phyloP scores from a whole-genome alignment of 495 filamentous ascomycete species.

The Penicillium malachiteum region DNA sequence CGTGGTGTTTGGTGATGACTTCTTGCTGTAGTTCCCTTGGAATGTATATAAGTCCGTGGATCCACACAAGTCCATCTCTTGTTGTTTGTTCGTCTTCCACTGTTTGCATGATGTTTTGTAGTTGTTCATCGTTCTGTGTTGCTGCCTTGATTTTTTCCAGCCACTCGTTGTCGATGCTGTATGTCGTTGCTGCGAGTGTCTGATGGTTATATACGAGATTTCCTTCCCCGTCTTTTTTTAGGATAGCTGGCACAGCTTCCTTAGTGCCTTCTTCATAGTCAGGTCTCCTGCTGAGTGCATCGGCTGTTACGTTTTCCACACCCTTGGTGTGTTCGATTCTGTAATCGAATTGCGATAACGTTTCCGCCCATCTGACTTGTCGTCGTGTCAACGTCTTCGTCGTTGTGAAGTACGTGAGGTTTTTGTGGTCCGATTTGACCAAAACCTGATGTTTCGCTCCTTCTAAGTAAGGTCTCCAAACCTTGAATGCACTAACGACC shows the following conservation, averaged over 20 bases:
- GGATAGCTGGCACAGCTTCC: slow-evolving; percentile 7
- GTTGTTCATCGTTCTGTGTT: neutral
- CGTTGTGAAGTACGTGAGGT: slow-evolving; percentile 18
- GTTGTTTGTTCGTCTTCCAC: neutral
- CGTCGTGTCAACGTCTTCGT: slow-evolving; percentile 15
- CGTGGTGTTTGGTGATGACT: slow-evolving; percentile 9
- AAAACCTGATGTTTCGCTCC: slow-evolving; percentile 9
- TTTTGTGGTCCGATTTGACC: slow-evolving; percentile 21
- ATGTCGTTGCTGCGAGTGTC: slow-evolving; percentile 2
- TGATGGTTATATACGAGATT: slow-evolving; percentile 8
- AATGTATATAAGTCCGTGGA: slow-evolving; percentile 12
- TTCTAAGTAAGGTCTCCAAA: slow-evolving; percentile 26
- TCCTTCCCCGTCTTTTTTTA: slow-evolving; percentile 7
- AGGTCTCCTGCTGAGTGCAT: slow-evolving; percentile 12
- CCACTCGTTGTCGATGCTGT: slow-evolving; percentile 1
- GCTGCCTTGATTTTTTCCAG: neutral
- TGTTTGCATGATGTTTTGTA: neutral
- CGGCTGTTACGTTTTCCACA: slow-evolving; percentile 11
- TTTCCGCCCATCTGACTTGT: slow-evolving; percentile 14
- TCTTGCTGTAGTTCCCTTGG: neutral
- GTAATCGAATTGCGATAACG: slow-evolving; percentile 12
- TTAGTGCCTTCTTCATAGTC: slow-evolving; percentile 14
- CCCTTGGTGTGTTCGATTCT: slow-evolving; percentile 16
- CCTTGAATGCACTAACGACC: slow-evolving; percentile 25
- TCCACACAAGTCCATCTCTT: slow-evolving; percentile 8